phyloP scores from a whole-genome alignment of 257 asterid species.

The Oldenlandia corymbosa region DNA sequence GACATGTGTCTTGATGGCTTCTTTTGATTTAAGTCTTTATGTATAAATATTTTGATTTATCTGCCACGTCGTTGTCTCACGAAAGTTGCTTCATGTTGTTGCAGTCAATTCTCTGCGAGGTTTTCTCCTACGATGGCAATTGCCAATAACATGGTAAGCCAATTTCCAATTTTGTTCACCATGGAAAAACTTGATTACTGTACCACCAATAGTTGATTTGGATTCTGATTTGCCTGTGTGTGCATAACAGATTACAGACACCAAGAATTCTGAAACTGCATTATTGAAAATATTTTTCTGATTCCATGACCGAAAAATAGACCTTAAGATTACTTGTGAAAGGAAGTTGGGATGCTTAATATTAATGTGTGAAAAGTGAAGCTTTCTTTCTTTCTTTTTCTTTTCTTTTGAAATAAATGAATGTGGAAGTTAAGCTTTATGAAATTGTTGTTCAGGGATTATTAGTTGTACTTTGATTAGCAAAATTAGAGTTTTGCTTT shows the following conservation, averaged over 20 bases:
- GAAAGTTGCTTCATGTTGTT: conserved; percentile 43
- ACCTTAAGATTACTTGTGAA: too few species aligned
- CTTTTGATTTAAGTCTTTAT: background rate
- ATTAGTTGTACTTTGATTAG: too few species aligned
- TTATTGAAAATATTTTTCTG: too few species aligned
- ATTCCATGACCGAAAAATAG: too few species aligned
- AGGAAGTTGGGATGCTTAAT: too few species aligned
- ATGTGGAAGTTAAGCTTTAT: too few species aligned
- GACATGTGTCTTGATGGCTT: background rate
- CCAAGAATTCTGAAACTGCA: too few species aligned
- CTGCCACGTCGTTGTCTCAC: conserved; percentile 29
- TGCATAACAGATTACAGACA: background rate
- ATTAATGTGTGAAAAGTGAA: too few species aligned
- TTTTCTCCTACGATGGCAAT: conserved; percentile 64
- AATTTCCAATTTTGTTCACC: background rate
- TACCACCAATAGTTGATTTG: background rate
- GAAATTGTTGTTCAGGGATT: too few species aligned
- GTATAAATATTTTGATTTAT: background rate
- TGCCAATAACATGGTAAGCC: conserved; percentile 73
- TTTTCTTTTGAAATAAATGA: too few species aligned
- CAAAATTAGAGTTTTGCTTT: too few species aligned
- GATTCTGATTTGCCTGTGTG: background rate
- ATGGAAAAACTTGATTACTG: background rate
- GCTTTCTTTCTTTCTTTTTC: too few species aligned
- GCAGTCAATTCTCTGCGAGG: conserved; percentile 66